Evolutionary conservation across 2,329 filamentous ascomycete species (phyloP), one percentile per base, ranked within the genome.

Genomic region (Dactylellina sp.): DNA sequence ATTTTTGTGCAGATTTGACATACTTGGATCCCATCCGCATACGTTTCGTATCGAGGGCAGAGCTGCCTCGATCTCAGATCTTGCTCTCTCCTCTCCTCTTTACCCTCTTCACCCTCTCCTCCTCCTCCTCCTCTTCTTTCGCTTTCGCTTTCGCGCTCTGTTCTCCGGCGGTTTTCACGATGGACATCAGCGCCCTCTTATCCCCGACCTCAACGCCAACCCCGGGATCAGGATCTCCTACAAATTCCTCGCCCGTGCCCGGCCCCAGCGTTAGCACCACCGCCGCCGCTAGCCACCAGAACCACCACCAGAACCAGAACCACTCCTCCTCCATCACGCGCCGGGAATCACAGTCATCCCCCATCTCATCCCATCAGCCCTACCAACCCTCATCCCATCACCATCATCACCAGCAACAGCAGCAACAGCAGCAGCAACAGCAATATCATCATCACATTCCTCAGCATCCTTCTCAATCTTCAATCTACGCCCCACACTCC

Each of bases 201-300:
- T 75, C 71, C 50, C 71, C 71, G 62, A 65, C 70, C 18, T 60
- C 71, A n/a, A 68, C 71, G 61, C 71, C 71, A 35, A 66, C 62
- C 62, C 71, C 71, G 68, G 68, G 68, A 44, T 47, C 68, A 24
- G 68, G 60, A 28, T 72, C 68, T 65, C 68, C 68, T 9, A 53
- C 60, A 60, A 72, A 72, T 65, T 72, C 68, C 53, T 64, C 68
- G 68, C 68, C 68, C 68, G 68, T 72, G 60, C 61, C 68, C 60
- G 60, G 68, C 52, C 44, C 44, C 28, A 52, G 44, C 66, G 56
- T 57, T 37, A 39, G 32, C 53, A 49, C 59, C 40, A 7, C 20
- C 59, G 20, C 25, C 50, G 16, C 24, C 46, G n/a, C 20, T 39
- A 32, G 12, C 55, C 20, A 40, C 18, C 24, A 22, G 11, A 32